Evolutionary conservation across 768 basidiomycete species (phyloP), one percentile per base, ranked within the genome.

Genomic region (Suillus plorans): DNA sequence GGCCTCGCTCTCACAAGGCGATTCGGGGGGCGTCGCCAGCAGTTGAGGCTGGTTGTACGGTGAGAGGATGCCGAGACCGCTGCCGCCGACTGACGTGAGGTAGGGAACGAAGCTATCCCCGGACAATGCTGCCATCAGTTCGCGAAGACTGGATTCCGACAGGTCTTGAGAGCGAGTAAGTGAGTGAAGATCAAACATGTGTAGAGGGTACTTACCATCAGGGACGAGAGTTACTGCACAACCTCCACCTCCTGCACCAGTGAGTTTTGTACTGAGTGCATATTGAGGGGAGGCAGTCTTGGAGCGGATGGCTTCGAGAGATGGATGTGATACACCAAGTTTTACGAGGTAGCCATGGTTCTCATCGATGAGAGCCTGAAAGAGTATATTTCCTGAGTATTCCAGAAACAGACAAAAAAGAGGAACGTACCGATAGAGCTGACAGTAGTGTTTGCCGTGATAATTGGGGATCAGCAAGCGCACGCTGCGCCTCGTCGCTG

Each of bases 211-310:
- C 89, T 68, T 69, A 96, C 97, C 86, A 79, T 98, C 95, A 60
- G 97, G 97, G 60, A 99, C 84, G 42, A 99, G 85, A 14, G 96
- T 97, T 37, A 99, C 94, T 5, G 95, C 90, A 73, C 97, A 99
- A n/a, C 97, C 97, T 31, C 97, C 97, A 47, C 97, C 97, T 37
- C 97, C 97, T 9, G 97, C 97, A 49, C 97, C 97, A 8, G 97
- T 99, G 63, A 99, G 79, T 80, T 98, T 97, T n/a, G 95, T 95
- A 70, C 87, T 88, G 57, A 99, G 80, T 12, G 79, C 78, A 78
- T 89, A 91, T 9, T 89, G 89, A 66, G 80, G 72, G 12, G 83
- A 81, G 12, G 80, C 76, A 0, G 95, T 93, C 68, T 84, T 88
- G n/a, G 81, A 77, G 62, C 88, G 86, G 69, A 98, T 95, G 25